These are phyloP conservation scores for Venturia nashicola DNA, from an alignment of 2,329 filamentous ascomycete species.

Conservation along the genomic window DNA sequence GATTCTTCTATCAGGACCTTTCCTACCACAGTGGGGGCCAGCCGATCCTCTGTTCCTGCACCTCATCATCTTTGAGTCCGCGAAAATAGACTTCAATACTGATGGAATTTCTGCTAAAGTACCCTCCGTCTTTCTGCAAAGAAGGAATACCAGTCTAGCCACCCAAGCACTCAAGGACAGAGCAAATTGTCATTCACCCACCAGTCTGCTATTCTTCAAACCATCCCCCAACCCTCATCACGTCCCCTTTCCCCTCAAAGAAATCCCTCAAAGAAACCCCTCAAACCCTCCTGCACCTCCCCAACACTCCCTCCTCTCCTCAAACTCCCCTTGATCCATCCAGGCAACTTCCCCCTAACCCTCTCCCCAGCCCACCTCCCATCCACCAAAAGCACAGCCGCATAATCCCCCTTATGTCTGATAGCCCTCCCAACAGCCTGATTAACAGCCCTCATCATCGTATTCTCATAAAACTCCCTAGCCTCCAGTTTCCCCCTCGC, in stretches of 20 bases:
- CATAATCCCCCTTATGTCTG: slow-evolving; percentile 77
- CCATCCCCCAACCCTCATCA: neutral
- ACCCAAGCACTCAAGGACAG: too few relatives aligned
- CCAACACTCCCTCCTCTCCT: slow-evolving; percentile 23
- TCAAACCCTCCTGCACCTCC: slow-evolving; percentile 29
- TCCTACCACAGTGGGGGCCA: too few relatives aligned
- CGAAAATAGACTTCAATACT: too few relatives aligned
- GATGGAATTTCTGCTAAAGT: too few relatives aligned
- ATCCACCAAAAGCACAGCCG: slow-evolving; percentile 78
- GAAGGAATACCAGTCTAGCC: too few relatives aligned
- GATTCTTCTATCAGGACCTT: too few relatives aligned
- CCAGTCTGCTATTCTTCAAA: too few relatives aligned
- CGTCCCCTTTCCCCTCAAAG: slow-evolving; percentile 14
- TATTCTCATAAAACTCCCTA: slow-evolving; percentile 81
- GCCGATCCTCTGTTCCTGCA: too few relatives aligned
- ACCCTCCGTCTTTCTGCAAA: too few relatives aligned
- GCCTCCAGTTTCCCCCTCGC: slow-evolving; percentile 37
- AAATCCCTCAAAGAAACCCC: slow-evolving; percentile 22
- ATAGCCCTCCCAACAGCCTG: slow-evolving; percentile 93
- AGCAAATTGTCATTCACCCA: too few relatives aligned
- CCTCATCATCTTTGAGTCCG: too few relatives aligned
- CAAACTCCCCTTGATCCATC: slow-evolving; percentile 73
- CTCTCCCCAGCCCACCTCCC: slow-evolving; percentile 60
- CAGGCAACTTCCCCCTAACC: slow-evolving; percentile 69
- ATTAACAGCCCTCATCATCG: slow-evolving; percentile 93